These are phyloP conservation scores for Lecanicillium sp. DNA, from an alignment of 2,329 filamentous ascomycete species.

Conservation along the genomic window DNA sequence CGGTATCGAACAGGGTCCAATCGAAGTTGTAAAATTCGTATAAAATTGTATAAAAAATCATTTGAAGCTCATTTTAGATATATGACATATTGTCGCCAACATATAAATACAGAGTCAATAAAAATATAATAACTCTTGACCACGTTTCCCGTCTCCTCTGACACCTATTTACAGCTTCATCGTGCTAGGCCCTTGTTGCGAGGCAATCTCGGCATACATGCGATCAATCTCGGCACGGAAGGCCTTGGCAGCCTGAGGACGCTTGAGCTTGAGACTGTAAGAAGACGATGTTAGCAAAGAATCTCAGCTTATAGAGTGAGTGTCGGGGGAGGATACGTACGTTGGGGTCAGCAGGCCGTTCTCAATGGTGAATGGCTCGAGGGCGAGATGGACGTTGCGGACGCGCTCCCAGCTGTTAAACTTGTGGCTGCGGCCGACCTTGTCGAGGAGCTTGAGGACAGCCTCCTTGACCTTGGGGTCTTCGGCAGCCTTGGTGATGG, in stretches of 20 bases:
- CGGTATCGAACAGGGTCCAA: too few relatives aligned
- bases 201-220: constrained; percentile 49
- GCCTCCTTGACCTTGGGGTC: constrained; percentile 67
- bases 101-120: too few relatives aligned
- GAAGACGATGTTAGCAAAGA: background rate
- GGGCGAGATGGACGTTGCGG: constrained; percentile 61
- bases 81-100: too few relatives aligned
- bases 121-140: background rate
- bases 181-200: constrained; percentile 25
- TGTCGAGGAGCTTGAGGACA: constrained; percentile 71
- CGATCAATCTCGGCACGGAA: constrained; percentile 46
- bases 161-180: constrained; percentile 33
- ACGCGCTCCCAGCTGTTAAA: constrained; percentile 91
- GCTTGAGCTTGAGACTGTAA: constrained; percentile 51
- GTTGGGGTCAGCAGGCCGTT: constrained; percentile 86
- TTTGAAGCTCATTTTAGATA: too few relatives aligned
- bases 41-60: too few relatives aligned
- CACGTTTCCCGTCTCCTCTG: background rate
- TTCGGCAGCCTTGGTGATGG: constrained; percentile 57
- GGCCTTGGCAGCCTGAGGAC: constrained; percentile 45
- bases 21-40: too few relatives aligned
- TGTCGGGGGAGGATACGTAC: constrained; percentile 45
- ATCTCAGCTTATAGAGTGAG: constrained; percentile 8
- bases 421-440: constrained; percentile 72
- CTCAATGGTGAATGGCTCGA: constrained; percentile 89